A percentile compares a stretch with the other conserved stretches of the same genome.
Conservation (phyloP, 352 stramenopile species). For the Phytopythium cucurbitacearum region DNA sequence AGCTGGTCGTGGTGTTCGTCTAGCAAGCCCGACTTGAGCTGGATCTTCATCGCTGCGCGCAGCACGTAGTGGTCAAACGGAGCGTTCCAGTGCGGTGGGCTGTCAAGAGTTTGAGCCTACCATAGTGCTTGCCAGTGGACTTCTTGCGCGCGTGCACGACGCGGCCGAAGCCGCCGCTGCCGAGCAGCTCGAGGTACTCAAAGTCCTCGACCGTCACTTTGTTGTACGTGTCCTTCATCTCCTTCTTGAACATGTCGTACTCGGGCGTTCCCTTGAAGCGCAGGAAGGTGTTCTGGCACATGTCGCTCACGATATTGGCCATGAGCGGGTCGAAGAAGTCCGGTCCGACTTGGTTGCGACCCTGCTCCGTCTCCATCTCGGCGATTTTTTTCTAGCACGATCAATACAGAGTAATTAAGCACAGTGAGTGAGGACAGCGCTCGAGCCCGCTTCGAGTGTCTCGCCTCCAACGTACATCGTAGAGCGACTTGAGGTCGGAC, state of each 20-base stretch:
- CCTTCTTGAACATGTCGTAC: slow-evolving; percentile 69
- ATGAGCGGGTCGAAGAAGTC: slow-evolving; percentile 75
- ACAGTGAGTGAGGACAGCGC: not conserved
- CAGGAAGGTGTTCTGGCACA: slow-evolving; percentile 79
- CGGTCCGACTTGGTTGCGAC: not conserved
- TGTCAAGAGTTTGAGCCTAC: slow-evolving; percentile 16
- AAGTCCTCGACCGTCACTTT: slow-evolving; percentile 83
- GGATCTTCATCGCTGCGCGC: slow-evolving; percentile 87
- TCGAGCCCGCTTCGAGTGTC: not conserved
- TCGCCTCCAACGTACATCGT: slow-evolving; percentile 46
- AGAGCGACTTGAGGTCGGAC: slow-evolving; percentile 58
- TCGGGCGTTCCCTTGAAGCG: slow-evolving; percentile 71
- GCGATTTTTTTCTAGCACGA: slow-evolving; percentile 53
- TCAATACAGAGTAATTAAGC: slow-evolving; percentile 3
- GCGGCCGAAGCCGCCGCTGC: slow-evolving; percentile 88
- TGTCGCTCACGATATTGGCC: slow-evolving; percentile 63
- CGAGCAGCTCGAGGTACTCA: slow-evolving; percentile 81
- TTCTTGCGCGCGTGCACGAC: slow-evolving; percentile 89
- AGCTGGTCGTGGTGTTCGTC: slow-evolving; percentile 84
- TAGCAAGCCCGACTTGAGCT: slow-evolving; percentile 86
- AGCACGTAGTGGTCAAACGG: not conserved
- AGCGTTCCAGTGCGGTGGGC: not conserved
- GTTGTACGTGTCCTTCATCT: slow-evolving; percentile 85
- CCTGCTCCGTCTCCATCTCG: slow-evolving; percentile 23
- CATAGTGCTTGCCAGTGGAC: slow-evolving; percentile 88